A percentile compares a stretch with the other conserved stretches of the same genome.
Conservation (phyloP, 192 early-diverging fungal genomes). For the Funneliformis geosporum region DNA sequence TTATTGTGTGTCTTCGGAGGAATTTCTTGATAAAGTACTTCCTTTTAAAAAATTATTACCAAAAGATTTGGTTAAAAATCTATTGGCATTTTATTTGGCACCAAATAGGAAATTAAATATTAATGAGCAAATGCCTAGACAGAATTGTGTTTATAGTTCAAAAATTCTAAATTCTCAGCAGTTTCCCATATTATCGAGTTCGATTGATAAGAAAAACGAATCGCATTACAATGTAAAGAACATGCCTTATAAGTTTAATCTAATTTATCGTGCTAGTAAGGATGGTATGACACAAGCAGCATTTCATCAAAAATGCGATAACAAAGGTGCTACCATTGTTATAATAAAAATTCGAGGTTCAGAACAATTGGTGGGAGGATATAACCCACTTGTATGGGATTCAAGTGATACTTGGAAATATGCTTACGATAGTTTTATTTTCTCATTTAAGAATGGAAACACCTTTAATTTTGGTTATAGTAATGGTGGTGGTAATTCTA, state of each 20-base stretch:
- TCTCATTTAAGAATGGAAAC: too few relatives aligned
- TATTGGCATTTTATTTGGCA: not conserved
- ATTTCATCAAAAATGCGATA: not conserved
- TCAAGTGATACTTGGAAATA: too few relatives aligned
- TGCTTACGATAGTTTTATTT: too few relatives aligned
- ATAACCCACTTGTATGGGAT: not conserved
- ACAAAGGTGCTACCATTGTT: not conserved
- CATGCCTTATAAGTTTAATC: not conserved
- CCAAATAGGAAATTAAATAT: not conserved
- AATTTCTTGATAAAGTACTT: not conserved
- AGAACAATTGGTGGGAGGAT: conserved; percentile 1
- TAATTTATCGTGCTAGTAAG: not conserved
- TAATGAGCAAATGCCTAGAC: not conserved
- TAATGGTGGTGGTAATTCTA: too few relatives aligned
- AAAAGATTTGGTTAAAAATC: not conserved
- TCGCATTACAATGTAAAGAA: not conserved
- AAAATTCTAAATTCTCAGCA: not conserved
- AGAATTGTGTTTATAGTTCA: not conserved
- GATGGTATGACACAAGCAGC: not conserved
- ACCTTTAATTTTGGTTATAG: too few relatives aligned
- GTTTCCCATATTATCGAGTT: not conserved
- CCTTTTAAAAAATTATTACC: not conserved
- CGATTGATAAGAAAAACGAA: not conserved
- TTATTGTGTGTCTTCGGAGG: not conserved
- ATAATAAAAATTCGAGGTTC: not conserved